Evolutionary conservation across 305 asterid genomes (phyloP).

Genomic region (Ajuga reptans): DNA sequence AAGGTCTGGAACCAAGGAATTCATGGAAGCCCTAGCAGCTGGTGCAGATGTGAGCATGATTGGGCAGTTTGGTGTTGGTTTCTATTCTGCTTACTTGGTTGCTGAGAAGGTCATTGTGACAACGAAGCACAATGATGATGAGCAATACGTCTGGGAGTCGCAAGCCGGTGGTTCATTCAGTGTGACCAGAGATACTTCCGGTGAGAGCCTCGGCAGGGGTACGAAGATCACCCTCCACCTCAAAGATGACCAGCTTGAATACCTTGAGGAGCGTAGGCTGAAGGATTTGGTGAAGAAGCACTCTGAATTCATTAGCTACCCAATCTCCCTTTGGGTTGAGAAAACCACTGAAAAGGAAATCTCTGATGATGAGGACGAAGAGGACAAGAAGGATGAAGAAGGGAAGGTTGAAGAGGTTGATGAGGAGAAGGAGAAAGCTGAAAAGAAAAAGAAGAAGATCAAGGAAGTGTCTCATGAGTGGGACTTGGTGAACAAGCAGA

Average conservation of each 20-base stretch:
- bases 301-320: conserved; percentile 35
- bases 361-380: conserved; percentile 34
- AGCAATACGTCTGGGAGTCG: conserved; percentile 82
- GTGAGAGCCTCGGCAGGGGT: conserved; percentile 31
- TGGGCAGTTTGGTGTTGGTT: conserved; percentile 89
- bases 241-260: conserved; percentile 38
- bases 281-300: conserved; percentile 38
- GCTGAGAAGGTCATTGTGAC: conserved; percentile 84
- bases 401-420: conserved; percentile 38
- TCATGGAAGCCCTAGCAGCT: conserved; percentile 83
- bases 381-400: conserved; percentile 36
- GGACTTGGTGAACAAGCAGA: conserved; percentile 34
- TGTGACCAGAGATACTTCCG: conserved; percentile 30
- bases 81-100: conserved; percentile 79
- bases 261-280: conserved; percentile 36
- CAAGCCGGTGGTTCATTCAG: conserved; percentile 41
- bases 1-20: conserved; percentile 89
- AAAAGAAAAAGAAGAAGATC: conserved; percentile 34
- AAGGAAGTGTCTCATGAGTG: conserved; percentile 36
- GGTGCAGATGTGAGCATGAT: conserved; percentile 98
- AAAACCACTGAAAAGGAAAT: conserved; percentile 36
- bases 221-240: conserved; percentile 31
- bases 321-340: conserved; percentile 36
- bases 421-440: conserved; percentile 33
- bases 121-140: conserved; percentile 76